A percentile compares a stretch with the other conserved stretches of the same genome.
Evolutionary conservation across 768 basidiomycete genomes (phyloP).

Genomic region (Leccinellum rugosiceps): DNA sequence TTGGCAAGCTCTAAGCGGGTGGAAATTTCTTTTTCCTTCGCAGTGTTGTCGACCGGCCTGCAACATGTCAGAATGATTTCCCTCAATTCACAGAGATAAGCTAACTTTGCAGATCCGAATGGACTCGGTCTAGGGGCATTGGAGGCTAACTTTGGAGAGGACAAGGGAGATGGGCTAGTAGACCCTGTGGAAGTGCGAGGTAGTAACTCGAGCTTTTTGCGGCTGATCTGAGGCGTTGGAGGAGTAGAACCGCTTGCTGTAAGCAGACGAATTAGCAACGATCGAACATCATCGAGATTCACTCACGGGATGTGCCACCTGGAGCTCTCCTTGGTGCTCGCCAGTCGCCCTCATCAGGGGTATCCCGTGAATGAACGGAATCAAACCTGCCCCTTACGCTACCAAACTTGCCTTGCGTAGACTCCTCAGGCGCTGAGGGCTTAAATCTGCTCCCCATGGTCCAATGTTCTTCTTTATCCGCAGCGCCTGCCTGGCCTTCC

Average conservation of each 20-base stretch:
- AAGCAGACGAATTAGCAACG: slow-evolving; percentile 6
- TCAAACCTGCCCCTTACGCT: slow-evolving; percentile 51
- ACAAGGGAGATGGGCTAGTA: slow-evolving; percentile 67
- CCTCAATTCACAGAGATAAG: slow-evolving; percentile 4
- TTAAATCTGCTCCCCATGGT: slow-evolving; percentile 72
- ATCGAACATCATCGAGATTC: slow-evolving; percentile 4
- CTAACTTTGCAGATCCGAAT: slow-evolving; percentile 83
- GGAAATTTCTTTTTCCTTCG: slow-evolving; percentile 70
- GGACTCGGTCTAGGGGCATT: slow-evolving; percentile 61
- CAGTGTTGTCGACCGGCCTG: slow-evolving; percentile 82
- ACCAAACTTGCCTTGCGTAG: slow-evolving; percentile 41
- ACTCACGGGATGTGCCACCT: slow-evolving; percentile 63
- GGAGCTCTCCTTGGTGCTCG: slow-evolving; percentile 49
- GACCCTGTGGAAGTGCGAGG: slow-evolving; percentile 73
- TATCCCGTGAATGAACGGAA: slow-evolving; percentile 49
- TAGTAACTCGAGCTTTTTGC: slow-evolving; percentile 81
- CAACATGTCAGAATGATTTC: slow-evolving; percentile 8
- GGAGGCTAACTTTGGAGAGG: slow-evolving; percentile 70
- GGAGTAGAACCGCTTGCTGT: slow-evolving; percentile 71
- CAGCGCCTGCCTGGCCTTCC: slow-evolving; percentile 44
- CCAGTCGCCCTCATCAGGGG: slow-evolving; percentile 70
- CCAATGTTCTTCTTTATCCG: slow-evolving; percentile 82
- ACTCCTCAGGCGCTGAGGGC: slow-evolving; percentile 43
- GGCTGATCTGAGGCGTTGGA: slow-evolving; percentile 74
- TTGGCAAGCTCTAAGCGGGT: slow-evolving; percentile 52